These are phyloP conservation scores for Abelmoschus esculentus DNA, from an alignment of 345 rosid genomes.

Conservation along the genomic window DNA sequence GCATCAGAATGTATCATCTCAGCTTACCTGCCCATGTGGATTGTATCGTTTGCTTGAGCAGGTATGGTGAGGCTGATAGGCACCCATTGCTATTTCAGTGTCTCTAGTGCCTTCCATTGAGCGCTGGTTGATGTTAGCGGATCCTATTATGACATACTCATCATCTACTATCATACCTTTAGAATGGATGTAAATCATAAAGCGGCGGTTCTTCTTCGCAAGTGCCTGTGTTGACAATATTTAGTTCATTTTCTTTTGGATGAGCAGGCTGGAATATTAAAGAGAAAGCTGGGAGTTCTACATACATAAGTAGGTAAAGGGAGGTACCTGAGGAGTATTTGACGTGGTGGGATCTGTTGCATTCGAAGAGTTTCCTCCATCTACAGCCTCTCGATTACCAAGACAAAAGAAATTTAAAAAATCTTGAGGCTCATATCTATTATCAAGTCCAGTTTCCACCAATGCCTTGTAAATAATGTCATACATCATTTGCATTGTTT, in stretches of 20 bases:
- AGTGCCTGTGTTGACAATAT: slow-evolving; percentile 37
- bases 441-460: slow-evolving; percentile 68
- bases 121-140: slow-evolving; percentile 94
- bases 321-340: slow-evolving; percentile 47
- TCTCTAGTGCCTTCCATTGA: slow-evolving; percentile 92
- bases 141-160: slow-evolving; percentile 77
- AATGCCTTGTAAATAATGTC: slow-evolving; percentile 67
- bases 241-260: not conserved
- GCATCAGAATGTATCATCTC: not conserved
- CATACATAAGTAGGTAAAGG: not conserved
- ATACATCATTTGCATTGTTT: slow-evolving; percentile 98
- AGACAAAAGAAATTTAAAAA: slow-evolving; percentile 90
- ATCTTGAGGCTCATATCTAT: slow-evolving; percentile 74
- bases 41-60: slow-evolving; percentile 40
- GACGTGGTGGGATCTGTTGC: slow-evolving; percentile 22
- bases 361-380: slow-evolving; percentile 22
- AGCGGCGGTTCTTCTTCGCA: slow-evolving; percentile 56
- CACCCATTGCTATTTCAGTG: slow-evolving; percentile 97
- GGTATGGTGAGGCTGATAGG: slow-evolving; percentile 72
- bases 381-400: slow-evolving; percentile 66
- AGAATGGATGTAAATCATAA: slow-evolving; percentile 89
- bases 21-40: slow-evolving; percentile 66
- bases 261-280: not conserved
- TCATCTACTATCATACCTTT: slow-evolving; percentile 95
- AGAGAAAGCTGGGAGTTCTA: not conserved